Evolutionary conservation across 2,329 filamentous ascomycete species (phyloP).

Genomic region (Sporothrix variecibatus): DNA sequence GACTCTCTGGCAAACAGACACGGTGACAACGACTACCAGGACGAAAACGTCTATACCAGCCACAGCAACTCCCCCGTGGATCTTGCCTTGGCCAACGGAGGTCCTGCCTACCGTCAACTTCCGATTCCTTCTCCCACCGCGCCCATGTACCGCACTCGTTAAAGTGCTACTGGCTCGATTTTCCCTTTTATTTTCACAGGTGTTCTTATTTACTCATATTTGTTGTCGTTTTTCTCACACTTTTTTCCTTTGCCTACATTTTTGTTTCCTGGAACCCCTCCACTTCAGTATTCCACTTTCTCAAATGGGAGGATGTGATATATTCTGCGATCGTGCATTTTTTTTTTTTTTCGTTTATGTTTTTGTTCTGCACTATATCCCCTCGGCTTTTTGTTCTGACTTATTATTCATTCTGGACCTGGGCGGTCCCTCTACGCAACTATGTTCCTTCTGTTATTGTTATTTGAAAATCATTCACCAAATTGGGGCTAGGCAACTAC

Average conservation of each 20-base stretch:
- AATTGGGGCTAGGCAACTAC: background rate
- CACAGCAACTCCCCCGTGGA: background rate
- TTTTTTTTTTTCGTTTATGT: background rate
- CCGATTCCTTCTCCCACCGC: background rate
- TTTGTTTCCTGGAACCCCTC: background rate
- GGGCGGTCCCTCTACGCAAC: background rate
- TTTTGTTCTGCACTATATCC: background rate
- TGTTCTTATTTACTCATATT: background rate
- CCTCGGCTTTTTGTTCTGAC: background rate
- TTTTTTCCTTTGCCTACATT: background rate
- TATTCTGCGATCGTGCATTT: too few relatives aligned
- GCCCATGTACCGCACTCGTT: background rate
- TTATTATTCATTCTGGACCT: background rate
- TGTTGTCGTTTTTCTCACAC: too few relatives aligned
- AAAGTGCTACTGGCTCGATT: background rate
- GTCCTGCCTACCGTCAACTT: background rate
- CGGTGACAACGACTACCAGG: background rate
- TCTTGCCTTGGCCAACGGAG: background rate
- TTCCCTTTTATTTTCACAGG: background rate
- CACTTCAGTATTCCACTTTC: background rate
- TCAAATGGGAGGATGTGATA: background rate
- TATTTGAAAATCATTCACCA: background rate
- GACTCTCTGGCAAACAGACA: background rate
- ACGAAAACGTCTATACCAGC: background rate
- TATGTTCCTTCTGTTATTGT: background rate